Evolutionary conservation across 2,329 filamentous ascomycete genomes (phyloP).

Genomic region (Iodosphaeria phyllophila): DNA sequence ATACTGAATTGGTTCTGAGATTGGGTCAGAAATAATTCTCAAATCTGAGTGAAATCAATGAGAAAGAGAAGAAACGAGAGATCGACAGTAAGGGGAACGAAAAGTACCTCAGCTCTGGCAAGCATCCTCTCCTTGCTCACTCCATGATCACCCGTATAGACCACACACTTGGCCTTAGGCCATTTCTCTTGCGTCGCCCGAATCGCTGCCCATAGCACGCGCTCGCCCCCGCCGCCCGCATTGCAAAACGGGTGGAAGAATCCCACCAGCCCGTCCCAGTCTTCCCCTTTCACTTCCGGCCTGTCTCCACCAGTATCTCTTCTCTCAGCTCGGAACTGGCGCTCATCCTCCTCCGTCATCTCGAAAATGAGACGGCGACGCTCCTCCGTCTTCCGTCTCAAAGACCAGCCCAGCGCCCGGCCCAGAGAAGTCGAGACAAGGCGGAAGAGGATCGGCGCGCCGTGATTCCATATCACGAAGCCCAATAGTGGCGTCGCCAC

Average conservation of each 20-base stretch:
- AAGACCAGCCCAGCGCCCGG: constrained; percentile 34
- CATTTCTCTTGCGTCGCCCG: constrained; percentile 76
- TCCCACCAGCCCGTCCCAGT: constrained; percentile 74
- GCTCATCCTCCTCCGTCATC: constrained; percentile 25
- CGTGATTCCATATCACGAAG: constrained; percentile 11
- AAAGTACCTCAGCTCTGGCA: constrained; percentile 49
- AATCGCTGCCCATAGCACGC: constrained; percentile 91
- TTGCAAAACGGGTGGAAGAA: constrained; percentile 99
- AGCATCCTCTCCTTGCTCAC: constrained; percentile 67
- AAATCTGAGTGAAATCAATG: neutral
- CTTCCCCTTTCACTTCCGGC: constrained; percentile 27
- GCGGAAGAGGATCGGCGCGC: constrained; percentile 15
- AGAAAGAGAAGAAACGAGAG: constrained; percentile 4
- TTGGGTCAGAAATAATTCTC: constrained; percentile 1
- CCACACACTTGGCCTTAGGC: constrained; percentile 74
- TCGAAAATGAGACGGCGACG: constrained; percentile 38
- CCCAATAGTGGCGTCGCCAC: constrained; percentile 11
- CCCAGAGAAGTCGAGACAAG: constrained; percentile 20
- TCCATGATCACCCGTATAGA: constrained; percentile 92
- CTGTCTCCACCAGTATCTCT: constrained; percentile 35
- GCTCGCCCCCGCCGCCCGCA: constrained; percentile 85
- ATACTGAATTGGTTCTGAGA: constrained; percentile 76
- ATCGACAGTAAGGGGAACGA: neutral
- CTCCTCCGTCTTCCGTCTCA: constrained; percentile 44
- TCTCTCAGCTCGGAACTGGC: constrained; percentile 13